phyloP scores from a whole-genome alignment of 2,329 filamentous ascomycete species.

The Cladophialophora chaetospira region DNA sequence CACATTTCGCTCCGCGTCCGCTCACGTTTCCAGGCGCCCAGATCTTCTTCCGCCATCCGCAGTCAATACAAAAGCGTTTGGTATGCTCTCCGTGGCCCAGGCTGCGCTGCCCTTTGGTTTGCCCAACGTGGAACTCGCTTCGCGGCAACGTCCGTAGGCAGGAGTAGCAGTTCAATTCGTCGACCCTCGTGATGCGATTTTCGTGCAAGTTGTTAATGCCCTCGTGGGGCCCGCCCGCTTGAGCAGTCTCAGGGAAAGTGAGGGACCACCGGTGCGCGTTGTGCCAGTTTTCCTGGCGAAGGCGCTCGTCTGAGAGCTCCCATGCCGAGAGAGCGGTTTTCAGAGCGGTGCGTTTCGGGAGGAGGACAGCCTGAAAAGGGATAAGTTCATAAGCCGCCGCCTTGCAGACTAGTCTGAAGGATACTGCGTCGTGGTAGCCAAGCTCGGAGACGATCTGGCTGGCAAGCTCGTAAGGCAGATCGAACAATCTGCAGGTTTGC shows the following conservation, averaged over 20 bases:
- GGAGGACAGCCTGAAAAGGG: not conserved
- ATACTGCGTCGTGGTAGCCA: not conserved
- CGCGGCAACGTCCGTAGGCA: constrained; percentile 27
- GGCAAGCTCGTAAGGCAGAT: not conserved
- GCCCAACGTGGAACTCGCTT: constrained; percentile 24
- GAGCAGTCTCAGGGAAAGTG: no score
- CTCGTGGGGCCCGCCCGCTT: not conserved
- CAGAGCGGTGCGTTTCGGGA: not conserved
- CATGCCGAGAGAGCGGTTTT: not conserved
- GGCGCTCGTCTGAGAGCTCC: not conserved
- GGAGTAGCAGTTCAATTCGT: constrained; percentile 29
- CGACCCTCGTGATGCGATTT: constrained; percentile 12
- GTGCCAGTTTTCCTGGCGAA: not conserved
- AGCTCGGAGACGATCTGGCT: not conserved
- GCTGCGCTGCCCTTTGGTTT: constrained; percentile 24
- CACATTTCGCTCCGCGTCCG: not conserved
- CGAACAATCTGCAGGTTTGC: no score
- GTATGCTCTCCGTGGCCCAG: constrained; percentile 28
- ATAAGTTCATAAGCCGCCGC: not conserved
- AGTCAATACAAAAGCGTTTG: constrained; percentile 30
- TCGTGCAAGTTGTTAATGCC: constrained; percentile 18
- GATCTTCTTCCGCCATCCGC: constrained; percentile 24
- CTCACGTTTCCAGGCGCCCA: constrained; percentile 26
- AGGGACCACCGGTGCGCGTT: not conserved
- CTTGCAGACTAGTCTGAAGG: not conserved